Evolutionary conservation across 768 basidiomycete species (phyloP), one percentile per base, ranked within the genome.

Genomic region (Mycena polygramma): DNA sequence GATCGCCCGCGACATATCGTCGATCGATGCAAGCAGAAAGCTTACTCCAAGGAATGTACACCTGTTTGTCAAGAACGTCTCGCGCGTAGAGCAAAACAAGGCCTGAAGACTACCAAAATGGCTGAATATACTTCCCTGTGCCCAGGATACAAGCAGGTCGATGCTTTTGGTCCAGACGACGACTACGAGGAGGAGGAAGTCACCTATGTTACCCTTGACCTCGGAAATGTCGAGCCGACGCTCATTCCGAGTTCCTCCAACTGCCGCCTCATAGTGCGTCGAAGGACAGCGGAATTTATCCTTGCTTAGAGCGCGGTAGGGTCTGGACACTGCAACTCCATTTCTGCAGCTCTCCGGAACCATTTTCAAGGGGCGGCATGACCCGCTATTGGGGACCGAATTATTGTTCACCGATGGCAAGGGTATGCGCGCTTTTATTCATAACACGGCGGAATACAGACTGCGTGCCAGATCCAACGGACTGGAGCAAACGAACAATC

Each of bases 311-410:
- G 9, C 15, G 57, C 35, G 66, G 19, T 72, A 93, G 94, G 94
- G 93, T 1, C 78, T 95, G 26, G 93, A 95, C 75, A 92, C 92
- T 0, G 88, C 92, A 0, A 91, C 89, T 0, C 94, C 94, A 0
- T 94, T 89, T 72, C 79, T 95, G 24, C 94, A 95, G 73, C 83
- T 95, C 0, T 90, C 91, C 7, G 93, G 93, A 2, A 91, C 92
- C 1, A 84, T 94, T 22, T 85, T 94, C 71, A 90, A 90, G 77
- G 94, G 94, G 0, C 81, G 84, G 45, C 90, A 94, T 69, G 88
- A 92, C 65, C 76, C 83, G 20, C 83, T 95, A 5, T 81, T 95
- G 3, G 94, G 94, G 2, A 92, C 92, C 0, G 94, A 95, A 75
- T 79, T 95, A 30, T 75, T 95, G 22, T 94, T 95, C 77, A 86